These are phyloP conservation scores for Carex parvula DNA, from an alignment of 176 grass and related monocot genomes.

Conservation along the genomic window DNA sequence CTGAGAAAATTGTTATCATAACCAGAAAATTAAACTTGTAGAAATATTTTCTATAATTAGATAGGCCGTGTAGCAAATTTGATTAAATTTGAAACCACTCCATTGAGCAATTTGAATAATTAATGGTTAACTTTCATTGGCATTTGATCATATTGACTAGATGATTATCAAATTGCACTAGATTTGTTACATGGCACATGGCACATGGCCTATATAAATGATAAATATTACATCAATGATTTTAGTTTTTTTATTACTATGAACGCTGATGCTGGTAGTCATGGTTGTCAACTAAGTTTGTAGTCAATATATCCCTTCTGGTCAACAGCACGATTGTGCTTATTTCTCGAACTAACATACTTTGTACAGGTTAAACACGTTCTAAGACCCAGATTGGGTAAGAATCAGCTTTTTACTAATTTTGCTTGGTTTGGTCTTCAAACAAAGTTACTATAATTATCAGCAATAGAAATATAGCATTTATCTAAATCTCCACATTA, in stretches of 20 bases:
- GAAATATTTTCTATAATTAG: neutral
- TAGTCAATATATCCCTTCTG: neutral
- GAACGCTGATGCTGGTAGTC: neutral
- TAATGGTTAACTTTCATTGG: neutral
- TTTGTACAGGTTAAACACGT: neutral
- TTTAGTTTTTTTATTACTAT: neutral
- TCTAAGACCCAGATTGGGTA: neutral
- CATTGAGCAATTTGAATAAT: neutral
- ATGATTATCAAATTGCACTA: neutral
- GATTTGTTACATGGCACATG: neutral
- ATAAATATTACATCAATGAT: neutral
- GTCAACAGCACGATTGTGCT: neutral
- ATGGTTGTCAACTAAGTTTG: neutral
- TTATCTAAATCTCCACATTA: neutral
- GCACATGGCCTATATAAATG: neutral
- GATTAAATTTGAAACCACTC: neutral
- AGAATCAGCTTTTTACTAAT: neutral
- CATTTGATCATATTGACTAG: neutral
- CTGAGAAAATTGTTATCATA: neutral
- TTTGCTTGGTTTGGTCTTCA: neutral
- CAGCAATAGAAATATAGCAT: neutral
- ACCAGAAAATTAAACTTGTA: neutral
- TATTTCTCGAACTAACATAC: no score
- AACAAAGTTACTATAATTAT: neutral
- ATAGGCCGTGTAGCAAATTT: neutral